These are phyloP conservation scores for Haplosporangium sp. DNA, from an alignment of 371 early-diverging fungal genomes.

Conservation along the genomic window DNA sequence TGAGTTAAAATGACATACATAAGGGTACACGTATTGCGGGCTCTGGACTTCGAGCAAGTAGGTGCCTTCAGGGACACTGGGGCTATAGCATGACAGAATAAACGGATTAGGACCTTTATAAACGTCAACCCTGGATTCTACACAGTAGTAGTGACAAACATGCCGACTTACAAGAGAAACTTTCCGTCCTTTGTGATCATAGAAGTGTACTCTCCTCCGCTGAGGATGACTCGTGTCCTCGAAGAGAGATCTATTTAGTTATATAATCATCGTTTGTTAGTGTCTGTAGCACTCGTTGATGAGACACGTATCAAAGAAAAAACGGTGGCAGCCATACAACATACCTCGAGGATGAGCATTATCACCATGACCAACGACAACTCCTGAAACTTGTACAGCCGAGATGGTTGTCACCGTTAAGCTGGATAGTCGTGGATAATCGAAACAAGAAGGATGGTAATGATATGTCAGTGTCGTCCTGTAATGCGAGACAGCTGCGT, in stretches of 20 bases:
- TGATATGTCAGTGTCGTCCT: too few relatives aligned
- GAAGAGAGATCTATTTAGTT: slow-evolving; percentile 25
- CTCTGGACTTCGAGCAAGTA: slow-evolving; percentile 59
- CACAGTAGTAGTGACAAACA: neutral
- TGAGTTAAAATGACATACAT: slow-evolving; percentile 19
- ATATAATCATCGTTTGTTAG: neutral
- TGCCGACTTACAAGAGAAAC: slow-evolving; percentile 36
- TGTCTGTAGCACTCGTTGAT: neutral
- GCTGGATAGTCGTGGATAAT: slow-evolving; percentile 6
- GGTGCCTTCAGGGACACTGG: slow-evolving; percentile 57
- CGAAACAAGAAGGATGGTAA: too few relatives aligned
- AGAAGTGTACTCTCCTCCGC: slow-evolving; percentile 43
- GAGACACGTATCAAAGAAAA: neutral
- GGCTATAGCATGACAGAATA: slow-evolving; percentile 9
- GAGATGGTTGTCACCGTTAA: slow-evolving; percentile 18
- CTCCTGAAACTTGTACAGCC: slow-evolving; percentile 31
- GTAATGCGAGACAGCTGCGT: too few relatives aligned
- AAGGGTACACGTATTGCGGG: slow-evolving; percentile 54
- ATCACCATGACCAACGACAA: slow-evolving; percentile 20
- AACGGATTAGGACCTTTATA: neutral
- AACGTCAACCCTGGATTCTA: neutral
- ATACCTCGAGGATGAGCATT: slow-evolving; percentile 35
- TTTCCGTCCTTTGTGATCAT: slow-evolving; percentile 45
- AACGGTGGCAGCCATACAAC: neutral
- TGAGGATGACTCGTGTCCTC: slow-evolving; percentile 45